phyloP scores from a whole-genome alignment of 2,329 filamentous ascomycete genomes.

The Clonostachys rosea region DNA sequence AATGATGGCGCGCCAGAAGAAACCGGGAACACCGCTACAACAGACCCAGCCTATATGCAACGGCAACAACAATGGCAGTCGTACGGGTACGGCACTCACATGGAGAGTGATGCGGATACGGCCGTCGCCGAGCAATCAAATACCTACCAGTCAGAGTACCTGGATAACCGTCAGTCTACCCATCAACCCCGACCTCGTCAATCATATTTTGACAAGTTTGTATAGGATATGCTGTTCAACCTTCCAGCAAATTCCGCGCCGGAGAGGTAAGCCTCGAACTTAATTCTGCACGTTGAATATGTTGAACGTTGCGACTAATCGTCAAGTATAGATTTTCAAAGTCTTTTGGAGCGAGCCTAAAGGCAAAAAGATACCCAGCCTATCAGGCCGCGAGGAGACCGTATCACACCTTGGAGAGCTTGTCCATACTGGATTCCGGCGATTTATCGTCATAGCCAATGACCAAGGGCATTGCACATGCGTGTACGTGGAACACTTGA shows the following conservation, averaged over 20 bases:
- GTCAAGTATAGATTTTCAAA: slow-evolving; percentile 42
- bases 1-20: too few species aligned
- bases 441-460: slow-evolving; percentile 49
- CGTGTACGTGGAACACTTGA: slow-evolving; percentile 37
- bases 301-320: not conserved
- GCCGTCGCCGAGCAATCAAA: not conserved
- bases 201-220: not conserved
- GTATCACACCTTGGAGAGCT: slow-evolving; percentile 12
- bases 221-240: slow-evolving; percentile 34
- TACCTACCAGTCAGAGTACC: slow-evolving; percentile 8
- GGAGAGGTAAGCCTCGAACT: slow-evolving; percentile 26
- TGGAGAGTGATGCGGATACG: slow-evolving; percentile 1
- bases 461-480: slow-evolving; percentile 49
- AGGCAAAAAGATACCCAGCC: slow-evolving; percentile 25
- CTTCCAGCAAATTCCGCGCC: slow-evolving; percentile 29
- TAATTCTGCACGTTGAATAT: not conserved
- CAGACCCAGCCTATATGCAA: too few species aligned
- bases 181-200: too few species aligned
- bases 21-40: too few species aligned
- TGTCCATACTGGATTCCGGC: slow-evolving; percentile 45
- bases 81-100: not conserved
- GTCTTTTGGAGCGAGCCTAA: slow-evolving; percentile 48
- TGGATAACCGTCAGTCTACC: slow-evolving; percentile 28
- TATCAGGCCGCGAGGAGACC: slow-evolving; percentile 24
- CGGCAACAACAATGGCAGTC: too few species aligned